phyloP scores from a whole-genome alignment of 495 filamentous ascomycete genomes.

The Talaromyces wortmannii region DNA sequence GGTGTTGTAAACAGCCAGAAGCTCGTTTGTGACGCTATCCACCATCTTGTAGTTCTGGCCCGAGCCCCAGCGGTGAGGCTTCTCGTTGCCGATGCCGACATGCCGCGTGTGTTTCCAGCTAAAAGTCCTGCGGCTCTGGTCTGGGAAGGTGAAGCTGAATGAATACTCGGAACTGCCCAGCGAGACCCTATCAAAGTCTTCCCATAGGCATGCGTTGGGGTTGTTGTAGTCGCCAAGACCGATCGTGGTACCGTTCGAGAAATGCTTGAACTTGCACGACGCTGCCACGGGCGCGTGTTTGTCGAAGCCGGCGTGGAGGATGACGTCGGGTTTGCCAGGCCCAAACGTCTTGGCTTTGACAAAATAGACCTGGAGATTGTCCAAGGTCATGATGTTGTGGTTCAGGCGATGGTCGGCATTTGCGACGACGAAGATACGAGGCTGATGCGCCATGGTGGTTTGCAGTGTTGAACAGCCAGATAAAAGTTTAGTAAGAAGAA shows the following conservation, averaged over 20 bases:
- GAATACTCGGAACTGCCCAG: constrained; percentile 12
- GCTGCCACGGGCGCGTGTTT: constrained; percentile 17
- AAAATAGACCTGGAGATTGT: constrained; percentile 15
- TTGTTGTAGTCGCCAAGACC: constrained; percentile 21
- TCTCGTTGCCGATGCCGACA: constrained; percentile 12
- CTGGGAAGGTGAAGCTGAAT: constrained; percentile 2
- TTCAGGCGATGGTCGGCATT: constrained; percentile 14
- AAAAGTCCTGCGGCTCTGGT: constrained; percentile 12
- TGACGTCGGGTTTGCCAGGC: constrained; percentile 25
- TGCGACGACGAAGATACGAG: background rate
- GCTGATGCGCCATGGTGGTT: background rate
- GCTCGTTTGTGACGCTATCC: constrained; percentile 14
- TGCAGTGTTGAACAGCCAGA: too few relatives aligned
- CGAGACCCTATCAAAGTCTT: constrained; percentile 17
- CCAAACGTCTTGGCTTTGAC: constrained; percentile 20
- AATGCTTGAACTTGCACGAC: constrained; percentile 25
- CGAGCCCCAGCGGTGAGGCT: constrained; percentile 2
- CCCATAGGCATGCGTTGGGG: constrained; percentile 15
- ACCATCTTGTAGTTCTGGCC: constrained; percentile 21
- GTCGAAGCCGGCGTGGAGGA: constrained; percentile 21
- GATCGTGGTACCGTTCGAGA: constrained; percentile 23
- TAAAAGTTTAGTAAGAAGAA: too few relatives aligned
- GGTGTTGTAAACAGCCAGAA: constrained; percentile 24
- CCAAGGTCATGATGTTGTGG: constrained; percentile 17
- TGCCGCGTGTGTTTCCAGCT: constrained; percentile 26